Evolutionary conservation across 805 yeast species (phyloP).

Genomic region (Wickerhamiella nectarea): DNA sequence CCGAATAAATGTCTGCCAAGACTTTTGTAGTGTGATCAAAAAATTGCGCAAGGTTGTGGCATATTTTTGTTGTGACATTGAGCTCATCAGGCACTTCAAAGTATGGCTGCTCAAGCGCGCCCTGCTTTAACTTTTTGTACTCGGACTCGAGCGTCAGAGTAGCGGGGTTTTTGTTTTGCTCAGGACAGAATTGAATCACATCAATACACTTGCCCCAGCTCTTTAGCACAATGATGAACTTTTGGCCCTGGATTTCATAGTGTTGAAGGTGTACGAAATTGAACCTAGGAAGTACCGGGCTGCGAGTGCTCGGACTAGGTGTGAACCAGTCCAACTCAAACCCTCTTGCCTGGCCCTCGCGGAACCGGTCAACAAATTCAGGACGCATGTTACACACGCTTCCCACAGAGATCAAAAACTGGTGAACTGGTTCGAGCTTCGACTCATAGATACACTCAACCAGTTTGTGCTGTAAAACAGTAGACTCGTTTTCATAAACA

Average conservation of each 20-base stretch:
- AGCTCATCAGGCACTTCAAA: constrained; percentile 31
- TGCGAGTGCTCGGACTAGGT: constrained; percentile 15
- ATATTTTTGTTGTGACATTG: constrained; percentile 42
- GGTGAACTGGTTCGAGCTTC: constrained; percentile 48
- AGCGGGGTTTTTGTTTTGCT: constrained; percentile 1
- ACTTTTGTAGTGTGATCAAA: constrained; percentile 44
- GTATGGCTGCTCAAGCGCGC: constrained; percentile 19
- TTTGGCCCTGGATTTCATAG: constrained; percentile 17
- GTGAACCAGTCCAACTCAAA: constrained; percentile 50
- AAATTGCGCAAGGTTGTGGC: constrained; percentile 40
- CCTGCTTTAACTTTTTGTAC: constrained; percentile 1
- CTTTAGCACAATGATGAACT: constrained; percentile 11
- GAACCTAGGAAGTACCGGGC: constrained; percentile 12
- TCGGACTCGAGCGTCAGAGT: constrained; percentile 7
- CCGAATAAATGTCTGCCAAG: constrained; percentile 46
- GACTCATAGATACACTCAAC: constrained; percentile 67
- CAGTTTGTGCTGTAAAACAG: constrained; percentile 48
- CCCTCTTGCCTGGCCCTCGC: constrained; percentile 74
- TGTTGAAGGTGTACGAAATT: constrained; percentile 23
- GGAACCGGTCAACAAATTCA: constrained; percentile 63
- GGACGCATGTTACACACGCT: constrained; percentile 56
- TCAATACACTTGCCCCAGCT: constrained; percentile 12
- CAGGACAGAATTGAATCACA: constrained; percentile 4
- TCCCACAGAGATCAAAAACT: constrained; percentile 73
- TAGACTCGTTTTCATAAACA: constrained; percentile 44